These are phyloP conservation scores for Trichoderma oligosporum DNA, from an alignment of 2,329 filamentous ascomycete genomes.

Conservation along the genomic window DNA sequence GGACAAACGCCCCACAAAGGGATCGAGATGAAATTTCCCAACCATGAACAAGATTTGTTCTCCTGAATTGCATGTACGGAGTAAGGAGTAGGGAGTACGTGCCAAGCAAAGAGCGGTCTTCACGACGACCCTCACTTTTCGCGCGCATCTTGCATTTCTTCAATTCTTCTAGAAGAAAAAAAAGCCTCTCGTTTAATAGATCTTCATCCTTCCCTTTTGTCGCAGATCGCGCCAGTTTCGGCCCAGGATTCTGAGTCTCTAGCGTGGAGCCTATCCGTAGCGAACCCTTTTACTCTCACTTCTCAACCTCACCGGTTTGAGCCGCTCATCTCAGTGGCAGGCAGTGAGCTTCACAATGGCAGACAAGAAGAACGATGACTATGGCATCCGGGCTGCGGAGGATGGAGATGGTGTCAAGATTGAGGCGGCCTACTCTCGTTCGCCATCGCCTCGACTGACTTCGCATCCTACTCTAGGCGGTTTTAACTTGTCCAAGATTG, in stretches of 20 bases:
- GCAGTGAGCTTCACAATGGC: conserved; percentile 57
- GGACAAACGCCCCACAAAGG: conserved; percentile 8
- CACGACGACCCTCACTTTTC: conserved; percentile 4
- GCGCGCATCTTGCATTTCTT: conserved; percentile 14
- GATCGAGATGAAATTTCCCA: conserved; percentile 21
- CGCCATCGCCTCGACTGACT: conserved; percentile 21
- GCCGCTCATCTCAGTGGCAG: not conserved
- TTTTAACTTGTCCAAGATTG: conserved; percentile 48
- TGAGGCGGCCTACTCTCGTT: conserved; percentile 35
- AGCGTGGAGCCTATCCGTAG: conserved; percentile 11
- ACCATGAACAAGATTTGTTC: conserved; percentile 17
- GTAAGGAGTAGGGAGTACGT: conserved; percentile 19
- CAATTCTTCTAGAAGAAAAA: conserved; percentile 16
- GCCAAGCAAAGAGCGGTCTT: conserved; percentile 19
- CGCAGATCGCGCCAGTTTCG: conserved; percentile 7
- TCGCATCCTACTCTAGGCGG: conserved; percentile 18
- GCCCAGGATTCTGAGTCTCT: not conserved
- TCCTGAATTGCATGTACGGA: conserved; percentile 18
- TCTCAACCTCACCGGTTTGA: not conserved
- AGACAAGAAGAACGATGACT: conserved; percentile 87
- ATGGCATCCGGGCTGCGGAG: conserved; percentile 66
- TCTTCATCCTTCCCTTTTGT: not conserved
- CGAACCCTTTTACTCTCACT: not conserved
- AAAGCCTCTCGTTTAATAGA: conserved; percentile 16
- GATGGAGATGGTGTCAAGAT: conserved; percentile 46